phyloP scores from a whole-genome alignment of 257 asterid species.

The Jaltomata sinuosa region DNA sequence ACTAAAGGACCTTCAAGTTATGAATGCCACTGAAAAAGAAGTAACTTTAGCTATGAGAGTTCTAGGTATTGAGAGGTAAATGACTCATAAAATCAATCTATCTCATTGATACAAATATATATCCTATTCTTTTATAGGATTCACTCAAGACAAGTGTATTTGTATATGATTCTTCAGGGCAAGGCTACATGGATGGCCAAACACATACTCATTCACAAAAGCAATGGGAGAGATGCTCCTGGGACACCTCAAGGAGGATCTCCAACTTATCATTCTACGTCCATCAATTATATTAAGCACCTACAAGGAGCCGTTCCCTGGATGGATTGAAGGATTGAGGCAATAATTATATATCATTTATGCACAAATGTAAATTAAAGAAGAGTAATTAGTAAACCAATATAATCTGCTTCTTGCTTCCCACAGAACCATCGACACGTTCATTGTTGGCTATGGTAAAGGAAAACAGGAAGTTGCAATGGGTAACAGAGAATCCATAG shows the following conservation, averaged over 20 bases:
- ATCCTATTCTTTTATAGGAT: no score
- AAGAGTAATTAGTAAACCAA: background rate
- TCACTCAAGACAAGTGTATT: no score
- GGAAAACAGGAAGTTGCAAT: background rate
- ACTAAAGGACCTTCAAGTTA: background rate
- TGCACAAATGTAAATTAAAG: background rate
- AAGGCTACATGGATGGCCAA: background rate
- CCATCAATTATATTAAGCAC: background rate
- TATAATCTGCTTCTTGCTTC: background rate
- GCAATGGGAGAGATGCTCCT: background rate
- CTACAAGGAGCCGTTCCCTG: background rate
- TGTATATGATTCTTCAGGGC: background rate
- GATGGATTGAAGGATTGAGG: background rate
- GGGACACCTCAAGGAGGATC: background rate
- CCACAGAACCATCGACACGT: background rate
- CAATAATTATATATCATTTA: background rate
- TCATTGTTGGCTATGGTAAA: background rate
- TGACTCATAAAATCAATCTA: background rate
- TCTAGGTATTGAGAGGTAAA: background rate
- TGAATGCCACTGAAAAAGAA: background rate
- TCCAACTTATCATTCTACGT: background rate
- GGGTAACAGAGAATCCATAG: background rate
- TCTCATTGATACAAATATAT: background rate
- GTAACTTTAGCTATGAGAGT: background rate
- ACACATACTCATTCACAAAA: background rate